Conservation (phyloP, 495 filamentous ascomycete species). For the Staphylotrichum tortipilum region DNA sequence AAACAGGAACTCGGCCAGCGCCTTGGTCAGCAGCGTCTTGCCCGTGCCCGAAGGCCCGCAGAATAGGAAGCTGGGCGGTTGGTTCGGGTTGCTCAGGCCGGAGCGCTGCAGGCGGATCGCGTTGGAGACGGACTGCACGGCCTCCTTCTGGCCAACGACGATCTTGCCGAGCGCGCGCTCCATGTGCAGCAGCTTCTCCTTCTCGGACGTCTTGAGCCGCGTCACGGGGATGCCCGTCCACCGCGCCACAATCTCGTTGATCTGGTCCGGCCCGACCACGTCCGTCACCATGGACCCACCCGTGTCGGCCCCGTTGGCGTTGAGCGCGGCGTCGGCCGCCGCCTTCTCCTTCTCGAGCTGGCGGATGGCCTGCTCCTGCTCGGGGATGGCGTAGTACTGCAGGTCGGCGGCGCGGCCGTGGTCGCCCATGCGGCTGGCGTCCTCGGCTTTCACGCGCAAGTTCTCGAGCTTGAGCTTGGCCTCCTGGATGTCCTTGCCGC, state of each 20-base stretch:
- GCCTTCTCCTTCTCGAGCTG: slow-evolving; percentile 73
- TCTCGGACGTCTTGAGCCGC: slow-evolving; percentile 85
- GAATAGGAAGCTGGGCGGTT: slow-evolving; percentile 95
- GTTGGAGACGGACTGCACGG: slow-evolving; percentile 88
- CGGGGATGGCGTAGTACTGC: slow-evolving; percentile 94
- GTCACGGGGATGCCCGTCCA: slow-evolving; percentile 98
- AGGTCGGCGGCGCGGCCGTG: slow-evolving; percentile 78
- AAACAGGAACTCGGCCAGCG: slow-evolving; percentile 94
- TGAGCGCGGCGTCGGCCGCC: slow-evolving; percentile 64
- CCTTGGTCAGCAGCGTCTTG: slow-evolving; percentile 94
- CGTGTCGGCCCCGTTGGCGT: slow-evolving; percentile 46
- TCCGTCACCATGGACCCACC: slow-evolving; percentile 75
- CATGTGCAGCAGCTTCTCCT: slow-evolving; percentile 94
- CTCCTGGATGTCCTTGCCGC: slow-evolving; percentile 85
- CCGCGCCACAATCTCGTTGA: slow-evolving; percentile 94
- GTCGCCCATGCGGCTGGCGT: slow-evolving; percentile 80
- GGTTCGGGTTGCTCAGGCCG: slow-evolving; percentile 87
- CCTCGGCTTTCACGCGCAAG: slow-evolving; percentile 81
- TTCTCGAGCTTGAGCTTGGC: slow-evolving; percentile 90
- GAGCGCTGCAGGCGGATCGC: slow-evolving; percentile 91
- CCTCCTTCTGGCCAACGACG: slow-evolving; percentile 90
- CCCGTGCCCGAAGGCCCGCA: slow-evolving; percentile 96
- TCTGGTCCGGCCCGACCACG: slow-evolving; percentile 91
- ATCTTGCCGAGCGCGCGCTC: slow-evolving; percentile 73
- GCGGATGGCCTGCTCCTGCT: slow-evolving; percentile 71